A percentile compares a stretch with the other conserved stretches of the same genome.
These are phyloP conservation scores for Peniophora sp. DNA, from an alignment of 1,284 basidiomycete species.

Conservation along the genomic window DNA sequence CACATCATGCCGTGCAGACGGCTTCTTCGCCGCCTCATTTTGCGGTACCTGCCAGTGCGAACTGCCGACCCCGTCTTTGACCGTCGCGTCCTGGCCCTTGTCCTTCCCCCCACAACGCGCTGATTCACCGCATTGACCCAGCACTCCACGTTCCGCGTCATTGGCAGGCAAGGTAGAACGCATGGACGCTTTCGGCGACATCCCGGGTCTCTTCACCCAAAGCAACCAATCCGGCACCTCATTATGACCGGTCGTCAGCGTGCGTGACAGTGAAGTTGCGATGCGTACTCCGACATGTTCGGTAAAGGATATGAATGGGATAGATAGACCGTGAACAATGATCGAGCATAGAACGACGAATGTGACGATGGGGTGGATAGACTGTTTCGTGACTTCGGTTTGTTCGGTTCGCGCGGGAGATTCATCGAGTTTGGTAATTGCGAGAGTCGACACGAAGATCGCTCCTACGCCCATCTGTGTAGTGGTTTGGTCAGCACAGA, in stretches of 20 bases:
- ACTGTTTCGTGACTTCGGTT: constrained; percentile 58
- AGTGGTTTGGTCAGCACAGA: constrained; percentile 3
- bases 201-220: constrained; percentile 24
- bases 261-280: constrained; percentile 4
- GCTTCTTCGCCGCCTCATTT: no score
- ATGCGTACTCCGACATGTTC: neutral
- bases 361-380: constrained; percentile 72
- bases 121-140: no score
- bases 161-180: no score
- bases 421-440: constrained; percentile 55
- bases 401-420: constrained; percentile 29
- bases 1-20: no score
- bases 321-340: constrained; percentile 78
- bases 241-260: constrained; percentile 8
- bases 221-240: constrained; percentile 44
- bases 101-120: no score
- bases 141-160: no score
- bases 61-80: no score
- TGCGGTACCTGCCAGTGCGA: no score
- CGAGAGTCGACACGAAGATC: constrained; percentile 79
- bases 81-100: no score
- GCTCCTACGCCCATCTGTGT: constrained; percentile 74
- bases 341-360: constrained; percentile 83
- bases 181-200: no score
- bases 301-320: constrained; percentile 59